Percentiles rank a stretch among this genome's conserved stretches.
Conservation (phyloP, 2,329 filamentous ascomycete species). For the Neospermospora avenae region DNA sequence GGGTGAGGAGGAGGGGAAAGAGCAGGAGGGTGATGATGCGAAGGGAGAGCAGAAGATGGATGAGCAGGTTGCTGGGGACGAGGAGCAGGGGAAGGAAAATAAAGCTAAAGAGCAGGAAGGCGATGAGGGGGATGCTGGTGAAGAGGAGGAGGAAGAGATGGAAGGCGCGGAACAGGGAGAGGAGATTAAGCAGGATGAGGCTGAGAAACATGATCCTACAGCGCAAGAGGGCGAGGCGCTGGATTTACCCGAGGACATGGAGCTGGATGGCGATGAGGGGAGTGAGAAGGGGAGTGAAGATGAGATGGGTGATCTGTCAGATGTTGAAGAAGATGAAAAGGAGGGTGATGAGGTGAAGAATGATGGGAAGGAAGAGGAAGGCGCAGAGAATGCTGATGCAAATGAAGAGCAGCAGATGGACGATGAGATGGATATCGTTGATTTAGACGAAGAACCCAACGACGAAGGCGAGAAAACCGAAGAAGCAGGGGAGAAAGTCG, state of each 20-base stretch:
- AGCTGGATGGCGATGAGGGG: constrained; percentile 59
- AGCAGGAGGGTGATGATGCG: constrained; percentile 71
- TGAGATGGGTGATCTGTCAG: constrained; percentile 54
- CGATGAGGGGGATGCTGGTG: constrained; percentile 42
- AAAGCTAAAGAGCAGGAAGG: constrained; percentile 44
- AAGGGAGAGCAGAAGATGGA: constrained; percentile 66
- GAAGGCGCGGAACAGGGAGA: constrained; percentile 58
- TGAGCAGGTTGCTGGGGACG: constrained; percentile 41
- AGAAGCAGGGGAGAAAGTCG: constrained; percentile 47
- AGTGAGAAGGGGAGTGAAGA: constrained; percentile 41
- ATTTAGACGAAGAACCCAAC: constrained; percentile 33
- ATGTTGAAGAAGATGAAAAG: constrained; percentile 41
- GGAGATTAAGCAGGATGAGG: constrained; percentile 52
- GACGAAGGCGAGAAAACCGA: constrained; percentile 44
- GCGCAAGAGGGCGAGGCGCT: constrained; percentile 64
- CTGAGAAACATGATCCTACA: constrained; percentile 63
- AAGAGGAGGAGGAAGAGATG: constrained; percentile 52
- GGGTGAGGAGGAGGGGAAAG: constrained; percentile 74
- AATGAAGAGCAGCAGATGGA: constrained; percentile 40
- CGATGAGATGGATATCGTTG: constrained; percentile 35
- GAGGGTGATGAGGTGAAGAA: constrained; percentile 36
- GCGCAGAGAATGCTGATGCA: constrained; percentile 38
- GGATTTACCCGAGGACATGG: constrained; percentile 68
- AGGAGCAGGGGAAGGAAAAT: constrained; percentile 58
- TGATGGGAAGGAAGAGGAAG: constrained; percentile 45